Percentiles rank a stretch among this genome's conserved stretches.
Conservation (phyloP, 106 monocot species). For the Posidonia australis region DNA sequence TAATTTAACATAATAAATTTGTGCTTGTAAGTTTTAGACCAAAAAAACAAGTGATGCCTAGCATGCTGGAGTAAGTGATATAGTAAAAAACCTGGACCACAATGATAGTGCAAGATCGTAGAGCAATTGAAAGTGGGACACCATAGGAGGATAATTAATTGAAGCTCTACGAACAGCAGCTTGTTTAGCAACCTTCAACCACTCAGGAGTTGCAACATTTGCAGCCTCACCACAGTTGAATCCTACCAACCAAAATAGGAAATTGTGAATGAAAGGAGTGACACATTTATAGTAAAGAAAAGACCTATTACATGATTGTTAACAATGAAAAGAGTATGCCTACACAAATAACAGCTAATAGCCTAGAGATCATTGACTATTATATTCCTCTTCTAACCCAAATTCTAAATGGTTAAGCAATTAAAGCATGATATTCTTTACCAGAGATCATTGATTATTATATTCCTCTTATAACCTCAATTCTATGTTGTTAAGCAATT, state of each 20-base stretch:
- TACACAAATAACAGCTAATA: too few species aligned
- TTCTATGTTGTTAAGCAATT: too few species aligned
- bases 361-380: too few species aligned
- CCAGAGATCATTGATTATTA: too few species aligned
- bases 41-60: neutral
- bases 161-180: constrained; percentile 95
- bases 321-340: too few species aligned
- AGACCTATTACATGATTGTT: too few species aligned
- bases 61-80: neutral
- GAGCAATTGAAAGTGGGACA: constrained; percentile 92
- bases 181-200: constrained; percentile 88
- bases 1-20: too few species aligned
- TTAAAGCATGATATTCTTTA: too few species aligned
- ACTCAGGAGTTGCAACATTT: constrained; percentile 90
- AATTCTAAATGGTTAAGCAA: too few species aligned
- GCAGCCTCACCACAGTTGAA: constrained; percentile 89
- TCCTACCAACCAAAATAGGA: constrained; percentile 25
- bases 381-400: too few species aligned
- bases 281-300: neutral
- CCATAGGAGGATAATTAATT: constrained; percentile 88
- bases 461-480: too few species aligned
- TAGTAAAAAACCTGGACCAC: constrained; percentile 41
- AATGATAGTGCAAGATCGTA: constrained; percentile 71
- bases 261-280: neutral
- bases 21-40: neutral